Evolutionary conservation across 2,329 filamentous ascomycete genomes (phyloP).

Genomic region (Diplodia seriata): DNA sequence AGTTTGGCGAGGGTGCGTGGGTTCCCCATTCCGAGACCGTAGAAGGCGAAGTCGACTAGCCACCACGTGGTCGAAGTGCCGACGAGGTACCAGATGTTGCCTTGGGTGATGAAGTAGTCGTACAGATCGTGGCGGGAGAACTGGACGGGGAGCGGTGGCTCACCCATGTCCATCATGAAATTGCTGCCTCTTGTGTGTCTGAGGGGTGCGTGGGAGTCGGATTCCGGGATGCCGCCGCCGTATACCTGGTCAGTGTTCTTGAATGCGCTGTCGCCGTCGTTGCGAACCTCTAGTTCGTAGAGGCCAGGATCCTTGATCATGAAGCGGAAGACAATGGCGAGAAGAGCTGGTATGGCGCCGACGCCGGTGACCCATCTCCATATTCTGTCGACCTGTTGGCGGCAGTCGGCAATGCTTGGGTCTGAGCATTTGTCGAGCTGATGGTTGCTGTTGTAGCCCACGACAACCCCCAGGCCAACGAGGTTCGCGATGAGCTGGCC

Average conservation of each 20-base stretch:
- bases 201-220: constrained; percentile 41
- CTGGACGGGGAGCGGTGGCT: constrained; percentile 38
- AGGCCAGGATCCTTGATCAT: constrained; percentile 51
- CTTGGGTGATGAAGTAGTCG: constrained; percentile 44
- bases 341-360: constrained; percentile 48
- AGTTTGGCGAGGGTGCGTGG: constrained; percentile 47
- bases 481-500: constrained; percentile 43
- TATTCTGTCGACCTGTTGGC: constrained; percentile 41
- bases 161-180: constrained; percentile 38
- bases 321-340: constrained; percentile 50
- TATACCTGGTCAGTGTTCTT: constrained; percentile 46
- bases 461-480: constrained; percentile 30
- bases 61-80: constrained; percentile 48
- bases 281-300: constrained; percentile 50
- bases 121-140: constrained; percentile 43
- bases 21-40: constrained; percentile 46
- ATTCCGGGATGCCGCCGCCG: constrained; percentile 30
- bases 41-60: constrained; percentile 48
- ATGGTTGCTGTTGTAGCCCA: constrained; percentile 29
- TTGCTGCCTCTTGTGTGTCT: constrained; percentile 38
- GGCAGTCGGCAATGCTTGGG: constrained; percentile 38
- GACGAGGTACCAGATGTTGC: constrained; percentile 48
- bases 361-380: constrained; percentile 47
- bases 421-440: constrained; percentile 3
- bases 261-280: constrained; percentile 41